These are phyloP conservation scores for Tetraselmis striata DNA, from an alignment of 139 green algal genomes.

Conservation along the genomic window DNA sequence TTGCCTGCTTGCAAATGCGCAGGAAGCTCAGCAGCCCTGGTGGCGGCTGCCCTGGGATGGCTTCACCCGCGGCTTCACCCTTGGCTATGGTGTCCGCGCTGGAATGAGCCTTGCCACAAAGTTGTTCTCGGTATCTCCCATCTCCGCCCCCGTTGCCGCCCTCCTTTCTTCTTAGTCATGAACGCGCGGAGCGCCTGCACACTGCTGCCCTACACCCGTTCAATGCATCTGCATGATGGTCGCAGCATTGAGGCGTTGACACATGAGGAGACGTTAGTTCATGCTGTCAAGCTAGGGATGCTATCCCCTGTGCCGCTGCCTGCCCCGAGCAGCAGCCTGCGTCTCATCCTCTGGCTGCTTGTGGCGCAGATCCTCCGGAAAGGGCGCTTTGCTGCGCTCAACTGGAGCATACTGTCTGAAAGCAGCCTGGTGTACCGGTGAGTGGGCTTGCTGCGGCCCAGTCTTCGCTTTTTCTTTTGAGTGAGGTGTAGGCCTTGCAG, in stretches of 20 bases:
- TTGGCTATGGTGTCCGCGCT: slow-evolving; percentile 9
- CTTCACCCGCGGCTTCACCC: slow-evolving; percentile 9
- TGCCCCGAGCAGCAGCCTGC: too few relatives aligned
- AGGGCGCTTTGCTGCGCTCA: background rate
- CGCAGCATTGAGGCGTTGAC: too few relatives aligned
- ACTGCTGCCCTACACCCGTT: too few relatives aligned
- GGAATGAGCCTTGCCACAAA: slow-evolving; percentile 8
- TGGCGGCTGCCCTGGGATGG: slow-evolving; percentile 12
- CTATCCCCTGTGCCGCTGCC: background rate
- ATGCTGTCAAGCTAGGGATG: background rate
- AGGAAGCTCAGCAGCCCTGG: background rate
- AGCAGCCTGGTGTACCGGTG: slow-evolving; percentile 7
- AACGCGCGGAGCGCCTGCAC: too few relatives aligned
- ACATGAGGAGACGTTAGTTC: background rate
- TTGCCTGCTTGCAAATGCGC: background rate
- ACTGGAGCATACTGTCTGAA: slow-evolving; percentile 15
- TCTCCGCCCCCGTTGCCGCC: background rate
- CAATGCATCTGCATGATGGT: too few relatives aligned
- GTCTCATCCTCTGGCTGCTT: too few relatives aligned
- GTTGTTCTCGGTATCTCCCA: background rate
- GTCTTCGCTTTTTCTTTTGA: too few relatives aligned
- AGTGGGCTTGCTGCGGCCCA: too few relatives aligned
- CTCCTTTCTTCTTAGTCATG: too few relatives aligned
- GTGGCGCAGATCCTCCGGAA: background rate
- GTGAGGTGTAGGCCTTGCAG: too few relatives aligned